Evolutionary conservation across 805 yeast genomes (phyloP).

Genomic region (Kluyveromyces aestuarii): DNA sequence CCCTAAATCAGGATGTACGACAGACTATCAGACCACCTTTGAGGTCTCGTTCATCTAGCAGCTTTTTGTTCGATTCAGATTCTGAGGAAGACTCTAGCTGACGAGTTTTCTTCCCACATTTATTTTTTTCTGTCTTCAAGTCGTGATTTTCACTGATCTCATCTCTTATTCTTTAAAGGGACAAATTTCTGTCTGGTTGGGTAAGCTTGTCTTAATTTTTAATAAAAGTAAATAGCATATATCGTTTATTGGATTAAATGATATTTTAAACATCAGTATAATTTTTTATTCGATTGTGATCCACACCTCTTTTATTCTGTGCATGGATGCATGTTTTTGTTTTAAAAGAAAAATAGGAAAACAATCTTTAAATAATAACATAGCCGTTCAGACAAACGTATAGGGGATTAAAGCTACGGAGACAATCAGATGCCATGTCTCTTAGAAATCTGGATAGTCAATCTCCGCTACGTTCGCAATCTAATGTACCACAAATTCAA

Average conservation of each 20-base stretch:
- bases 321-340: neutral
- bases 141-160: neutral
- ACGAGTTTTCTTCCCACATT: neutral
- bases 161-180: neutral
- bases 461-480: neutral
- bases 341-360: neutral
- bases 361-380: neutral
- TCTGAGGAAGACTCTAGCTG: constrained; percentile 10
- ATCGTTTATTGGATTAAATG: neutral
- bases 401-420: neutral
- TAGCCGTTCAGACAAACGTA: neutral
- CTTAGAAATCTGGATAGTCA: neutral
- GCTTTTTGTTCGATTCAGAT: constrained; percentile 25
- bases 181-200: neutral
- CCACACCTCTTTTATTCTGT: neutral
- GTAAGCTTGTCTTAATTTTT: neutral
- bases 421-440: neutral
- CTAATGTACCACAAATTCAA: neutral
- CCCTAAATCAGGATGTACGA: constrained; percentile 6
- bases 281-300: neutral
- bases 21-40: constrained; percentile 3
- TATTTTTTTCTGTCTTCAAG: neutral
- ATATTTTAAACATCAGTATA: no score
- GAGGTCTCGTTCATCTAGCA: constrained; percentile 14
- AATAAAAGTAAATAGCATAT: neutral